Base-by-base conservation (phyloP, 2,329 filamentous ascomycete genomes). In the Calonectria multiphialidica region DNA sequence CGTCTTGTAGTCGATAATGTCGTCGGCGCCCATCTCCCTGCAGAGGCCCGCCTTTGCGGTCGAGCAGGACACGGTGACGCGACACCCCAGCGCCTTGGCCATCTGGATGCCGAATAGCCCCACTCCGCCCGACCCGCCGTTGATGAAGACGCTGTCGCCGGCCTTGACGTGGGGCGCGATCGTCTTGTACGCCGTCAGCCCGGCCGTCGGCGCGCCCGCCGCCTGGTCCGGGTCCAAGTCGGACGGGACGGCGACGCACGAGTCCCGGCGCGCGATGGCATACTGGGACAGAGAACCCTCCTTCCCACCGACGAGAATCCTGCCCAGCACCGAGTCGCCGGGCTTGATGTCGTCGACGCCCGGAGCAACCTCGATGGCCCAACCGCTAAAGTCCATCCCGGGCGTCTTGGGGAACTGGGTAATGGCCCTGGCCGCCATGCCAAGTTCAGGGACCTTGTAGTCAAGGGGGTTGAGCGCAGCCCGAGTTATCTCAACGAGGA, bases 31-130 rank as follows among this genome's bases (percentile, higher is more conserved):
- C 1, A 93, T 79, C 6, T 84, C 83, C 72, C 86, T 86, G 79
- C 90, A 91, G 1, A 93, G 80, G 23, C 89, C 85, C 0, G 88
- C 83, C 77, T 94, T 94, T 3, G 81, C 80, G 0, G 87, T 87
- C 18, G 91, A 93, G 78, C 92, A 93, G 1, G 88, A 88, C 0
- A 87, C 86, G 0, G 89, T 91, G 18, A 94, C 92, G 68, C 89
- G 85, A 67, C 89, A 92, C 0, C 91, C 92, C 5, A 91, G 75
- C 0, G 85, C 82, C 77, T 93, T 93, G 9, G 90, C 92, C 28
- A 93, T 87, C 78, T 94, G 92, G 57, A 94, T 90, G 0, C 86
- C 88, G 72, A 87, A 92, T 0, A 88, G 86, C 1, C 92, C 92
- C 1, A 87, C 88, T 1, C 92, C 92, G 2, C 92, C 92, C 0